A percentile compares a stretch with the other conserved stretches of the same genome.
phyloP scores from a whole-genome alignment of 2,329 filamentous ascomycete genomes.

The Colletotrichum sp. region DNA sequence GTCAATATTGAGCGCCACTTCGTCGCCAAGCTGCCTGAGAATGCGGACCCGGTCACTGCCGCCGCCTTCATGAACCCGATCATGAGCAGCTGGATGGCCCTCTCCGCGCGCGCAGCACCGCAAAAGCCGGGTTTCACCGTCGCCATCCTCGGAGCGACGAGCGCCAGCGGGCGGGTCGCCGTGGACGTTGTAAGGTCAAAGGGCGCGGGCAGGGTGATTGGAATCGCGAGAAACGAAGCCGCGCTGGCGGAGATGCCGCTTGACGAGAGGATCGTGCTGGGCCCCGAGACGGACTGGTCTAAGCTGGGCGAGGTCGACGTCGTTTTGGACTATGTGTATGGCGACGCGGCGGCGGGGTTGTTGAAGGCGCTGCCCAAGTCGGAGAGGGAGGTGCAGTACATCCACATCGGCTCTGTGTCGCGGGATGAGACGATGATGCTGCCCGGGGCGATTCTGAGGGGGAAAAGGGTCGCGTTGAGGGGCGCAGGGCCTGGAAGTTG shows the following conservation, averaged over 20 bases:
- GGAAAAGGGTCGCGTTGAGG: conserved; percentile 52
- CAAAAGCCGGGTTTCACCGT: conserved; percentile 50
- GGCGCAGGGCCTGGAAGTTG: conserved; percentile 52
- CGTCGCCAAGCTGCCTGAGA: conserved; percentile 46
- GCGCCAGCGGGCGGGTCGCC: conserved; percentile 55
- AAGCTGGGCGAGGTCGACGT: conserved; percentile 53
- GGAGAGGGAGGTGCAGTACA: conserved; percentile 53
- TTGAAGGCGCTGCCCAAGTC: conserved; percentile 43
- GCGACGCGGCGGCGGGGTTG: conserved; percentile 44
- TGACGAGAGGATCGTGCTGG: conserved; percentile 50
- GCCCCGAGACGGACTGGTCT: conserved; percentile 50
- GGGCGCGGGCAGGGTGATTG: conserved; percentile 55
- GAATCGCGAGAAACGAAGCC: conserved; percentile 52
- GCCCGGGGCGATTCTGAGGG: conserved; percentile 48
- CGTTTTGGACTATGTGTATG: conserved; percentile 64
- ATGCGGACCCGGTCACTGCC: conserved; percentile 52
- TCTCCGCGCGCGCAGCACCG: conserved; percentile 46
- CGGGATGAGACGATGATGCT: conserved; percentile 40
- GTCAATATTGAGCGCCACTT: conserved; percentile 49
- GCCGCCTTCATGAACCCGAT: conserved; percentile 61
- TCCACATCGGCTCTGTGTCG: conserved; percentile 55
- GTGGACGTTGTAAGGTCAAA: conserved; percentile 51
- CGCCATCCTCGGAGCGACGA: conserved; percentile 59
- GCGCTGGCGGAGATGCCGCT: conserved; percentile 48
- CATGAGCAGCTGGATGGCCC: conserved; percentile 63